Base-by-base conservation (phyloP, 441 rosid genomes). In the Melianthus villosus region DNA sequence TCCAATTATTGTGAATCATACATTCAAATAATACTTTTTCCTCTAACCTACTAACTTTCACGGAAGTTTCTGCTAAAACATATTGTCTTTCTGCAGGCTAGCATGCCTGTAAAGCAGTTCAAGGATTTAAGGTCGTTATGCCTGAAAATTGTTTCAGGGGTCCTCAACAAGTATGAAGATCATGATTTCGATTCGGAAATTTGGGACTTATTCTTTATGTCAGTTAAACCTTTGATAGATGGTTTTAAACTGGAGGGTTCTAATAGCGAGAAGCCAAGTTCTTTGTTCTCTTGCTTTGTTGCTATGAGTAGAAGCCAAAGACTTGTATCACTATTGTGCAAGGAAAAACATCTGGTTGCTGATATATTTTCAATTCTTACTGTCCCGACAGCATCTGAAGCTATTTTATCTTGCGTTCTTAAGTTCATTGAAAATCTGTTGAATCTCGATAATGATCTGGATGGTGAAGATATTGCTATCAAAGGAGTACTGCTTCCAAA, bases 261-360 rank as follows among this genome's bases (percentile, higher is more conserved):
- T 48, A 91, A 95, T 56, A 91, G 99, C 40, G 83, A 75, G 73
- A 91, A 73, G 64, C 86, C 94, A 25, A 91, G 96, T 54, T 73
- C 96, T 12, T 59, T 91, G 51, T 80, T 91, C 53, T 80, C 82
- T 31, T 79, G 85, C 69, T 82, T 91, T 68, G 48, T 80, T 70
- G 78, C 95, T 11, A 91, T 91, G 94, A 91, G 96, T 60, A 68
- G 62, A 59, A 77, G 79, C 68, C 65, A 40, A 55, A 57, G 60
- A 38, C 85, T 80, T 3, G 72, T 78, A 12, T 45, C 74, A 10
- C 63, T 72, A 40, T 54, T 91, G 51, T 56, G 48, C 50, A 67
- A 92, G 68, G 84, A 74, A 65, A 60, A 48, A 48, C 66, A 64
- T 56, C 83, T 91, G 45, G 68, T 75, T 48, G 71, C 93, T 35